Evolutionary conservation across 1,284 basidiomycete species (phyloP), one percentile per base, ranked within the genome.

Genomic region (Trametes sp.): DNA sequence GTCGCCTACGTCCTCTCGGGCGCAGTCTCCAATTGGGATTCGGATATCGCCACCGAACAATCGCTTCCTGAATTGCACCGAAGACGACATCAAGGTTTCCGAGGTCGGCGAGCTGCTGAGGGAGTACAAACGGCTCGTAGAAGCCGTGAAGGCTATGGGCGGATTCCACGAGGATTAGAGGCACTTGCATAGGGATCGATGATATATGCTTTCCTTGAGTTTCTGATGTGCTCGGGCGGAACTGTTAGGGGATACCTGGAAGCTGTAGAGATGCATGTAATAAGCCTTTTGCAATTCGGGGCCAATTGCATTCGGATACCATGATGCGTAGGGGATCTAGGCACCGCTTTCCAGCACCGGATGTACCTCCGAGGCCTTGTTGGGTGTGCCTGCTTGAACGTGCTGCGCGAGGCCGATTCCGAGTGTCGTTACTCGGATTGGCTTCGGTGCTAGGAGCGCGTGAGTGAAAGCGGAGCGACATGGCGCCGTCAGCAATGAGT

Each of bases 51-150:
- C 88, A 16, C 92, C 91, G 0, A 88, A 85, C 57, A 76, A 80
- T 44, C 83, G 87, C 9, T 93, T 93, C 72, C 61, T 93, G 59
- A 84, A 89, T 64, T 90, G 89, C 65, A 80, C 83, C 2, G 82
- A 86, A 52, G 90, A 89, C 59, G 93, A 95, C 68, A 76, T 95
- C 59, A 84, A 82, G 56, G 77, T 95, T 24, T 85, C 87, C 0
- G 94, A 96, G 70, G 86, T 95, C 1, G 85, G 82, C 0, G 86
- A 89, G 63, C 78, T 96, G 41, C 77, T 96, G 69, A 76, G 80
- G 31, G 94, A 95, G 66, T 95, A 96, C 75, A 84, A 86, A 63
- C 80, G 88, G 23, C 72, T 93, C 53, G 90, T 76, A 11, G 80
- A 80, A 57, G 79, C 76, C 10, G 68, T 83, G 46, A 69, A 76